Percentiles rank a stretch among this genome's conserved stretches.
Evolutionary conservation across 2,329 filamentous ascomycete species (phyloP).

Genomic region (Saccharata proteae): DNA sequence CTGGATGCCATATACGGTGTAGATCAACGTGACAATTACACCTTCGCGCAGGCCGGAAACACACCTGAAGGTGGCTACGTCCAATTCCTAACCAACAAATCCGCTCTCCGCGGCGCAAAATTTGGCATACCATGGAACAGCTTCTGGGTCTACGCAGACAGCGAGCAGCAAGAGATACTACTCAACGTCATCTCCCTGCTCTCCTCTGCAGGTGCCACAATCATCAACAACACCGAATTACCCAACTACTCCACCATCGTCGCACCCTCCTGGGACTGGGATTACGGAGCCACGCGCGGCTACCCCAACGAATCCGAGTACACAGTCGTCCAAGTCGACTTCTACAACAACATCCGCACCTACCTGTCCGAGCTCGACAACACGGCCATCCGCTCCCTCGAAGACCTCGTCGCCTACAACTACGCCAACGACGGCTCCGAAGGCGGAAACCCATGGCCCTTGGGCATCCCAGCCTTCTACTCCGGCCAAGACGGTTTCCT

Average conservation of each 20-base stretch:
- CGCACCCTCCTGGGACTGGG: slow-evolving; percentile 59
- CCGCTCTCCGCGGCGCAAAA: slow-evolving; percentile 45
- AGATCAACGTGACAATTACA: slow-evolving; percentile 55
- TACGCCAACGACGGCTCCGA: slow-evolving; percentile 52
- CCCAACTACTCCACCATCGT: slow-evolving; percentile 50
- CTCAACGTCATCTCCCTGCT: slow-evolving; percentile 40
- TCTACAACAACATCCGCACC: slow-evolving; percentile 52
- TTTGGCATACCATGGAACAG: slow-evolving; percentile 63
- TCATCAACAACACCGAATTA: slow-evolving; percentile 60
- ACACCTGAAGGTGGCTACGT: slow-evolving; percentile 46
- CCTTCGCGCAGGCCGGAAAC: slow-evolving; percentile 41
- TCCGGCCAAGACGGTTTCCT: slow-evolving; percentile 63
- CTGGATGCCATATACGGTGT: slow-evolving; percentile 57
- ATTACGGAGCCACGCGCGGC: slow-evolving; percentile 50
- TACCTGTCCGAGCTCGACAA: slow-evolving; percentile 54
- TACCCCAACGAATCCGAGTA: slow-evolving; percentile 63
- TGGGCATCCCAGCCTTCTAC: slow-evolving; percentile 49
- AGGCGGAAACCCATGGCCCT: slow-evolving; percentile 46
- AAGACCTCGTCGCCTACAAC: slow-evolving; percentile 23
- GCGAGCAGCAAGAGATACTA: slow-evolving; percentile 43
- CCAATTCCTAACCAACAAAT: slow-evolving; percentile 42
- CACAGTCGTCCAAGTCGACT: slow-evolving; percentile 59
- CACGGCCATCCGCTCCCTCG: slow-evolving; percentile 12
- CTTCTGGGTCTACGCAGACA: slow-evolving; percentile 53
- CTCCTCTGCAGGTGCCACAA: slow-evolving; percentile 47